phyloP scores from a whole-genome alignment of 2,329 filamentous ascomycete species.

The Calycina herbarum region DNA sequence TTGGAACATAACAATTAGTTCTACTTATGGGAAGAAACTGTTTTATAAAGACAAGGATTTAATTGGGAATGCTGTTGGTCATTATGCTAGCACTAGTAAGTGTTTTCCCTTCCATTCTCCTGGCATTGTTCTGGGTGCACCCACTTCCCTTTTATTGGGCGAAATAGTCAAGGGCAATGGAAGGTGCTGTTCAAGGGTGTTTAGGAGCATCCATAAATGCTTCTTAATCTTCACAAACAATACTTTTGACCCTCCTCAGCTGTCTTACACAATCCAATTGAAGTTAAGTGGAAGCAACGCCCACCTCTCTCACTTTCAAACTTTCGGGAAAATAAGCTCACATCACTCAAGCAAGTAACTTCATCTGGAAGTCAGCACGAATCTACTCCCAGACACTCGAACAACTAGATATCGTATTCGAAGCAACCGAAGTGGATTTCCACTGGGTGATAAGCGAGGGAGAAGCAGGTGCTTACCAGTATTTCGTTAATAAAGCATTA shows the following conservation, averaged over 20 bases:
- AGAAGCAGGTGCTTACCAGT: slow-evolving; percentile 54
- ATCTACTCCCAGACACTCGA: slow-evolving; percentile 43
- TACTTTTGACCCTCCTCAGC: too few species aligned
- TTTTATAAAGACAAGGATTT: slow-evolving; percentile 24
- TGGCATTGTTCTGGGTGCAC: too few species aligned
- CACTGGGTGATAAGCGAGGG: slow-evolving; percentile 53
- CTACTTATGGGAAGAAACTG: slow-evolving; percentile 24
- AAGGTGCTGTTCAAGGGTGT: too few species aligned
- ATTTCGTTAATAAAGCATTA: slow-evolving; percentile 52
- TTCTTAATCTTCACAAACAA: too few species aligned
- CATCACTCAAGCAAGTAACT: neutral
- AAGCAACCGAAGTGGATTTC: slow-evolving; percentile 48
- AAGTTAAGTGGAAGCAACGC: too few species aligned
- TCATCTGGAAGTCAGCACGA: slow-evolving; percentile 46
- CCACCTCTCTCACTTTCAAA: too few species aligned
- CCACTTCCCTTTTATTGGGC: too few species aligned
- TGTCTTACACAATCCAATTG: too few species aligned
- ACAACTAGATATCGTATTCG: slow-evolving; percentile 51
- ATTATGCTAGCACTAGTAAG: slow-evolving; percentile 22
- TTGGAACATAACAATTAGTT: slow-evolving; percentile 28
- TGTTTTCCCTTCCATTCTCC: slow-evolving; percentile 2
- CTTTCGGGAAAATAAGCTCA: too few species aligned
- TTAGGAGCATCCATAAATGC: too few species aligned
- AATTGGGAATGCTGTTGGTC: slow-evolving; percentile 23
- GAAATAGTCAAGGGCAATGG: too few species aligned